phyloP scores from a whole-genome alignment of 225 moss, liverwort and hornwort genomes.

The Neckera pumila region DNA sequence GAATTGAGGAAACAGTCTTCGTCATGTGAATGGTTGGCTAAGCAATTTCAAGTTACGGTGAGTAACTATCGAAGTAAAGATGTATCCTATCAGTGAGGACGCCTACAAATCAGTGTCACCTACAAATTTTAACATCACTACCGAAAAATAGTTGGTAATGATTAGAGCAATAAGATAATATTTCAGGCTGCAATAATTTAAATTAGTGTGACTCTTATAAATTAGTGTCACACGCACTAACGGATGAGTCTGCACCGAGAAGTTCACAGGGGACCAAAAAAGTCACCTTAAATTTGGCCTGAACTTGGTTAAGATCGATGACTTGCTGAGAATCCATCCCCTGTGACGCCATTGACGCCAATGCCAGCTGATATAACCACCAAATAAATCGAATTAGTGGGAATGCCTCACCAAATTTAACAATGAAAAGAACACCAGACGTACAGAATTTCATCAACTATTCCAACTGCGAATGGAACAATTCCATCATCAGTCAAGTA shows the following conservation, averaged over 20 bases:
- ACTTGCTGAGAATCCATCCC: constrained; percentile 34
- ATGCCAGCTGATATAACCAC: constrained; percentile 34
- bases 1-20: neutral
- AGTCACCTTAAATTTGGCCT: constrained; percentile 48
- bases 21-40: neutral
- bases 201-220: neutral
- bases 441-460: neutral
- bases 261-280: neutral
- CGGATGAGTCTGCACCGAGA: neutral
- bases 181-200: neutral
- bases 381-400: neutral
- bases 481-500: neutral
- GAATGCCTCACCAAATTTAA: neutral
- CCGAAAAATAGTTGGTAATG: neutral
- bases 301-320: constrained; percentile 17
- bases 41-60: neutral
- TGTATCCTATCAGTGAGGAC: too few species aligned
- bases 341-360: constrained; percentile 63
- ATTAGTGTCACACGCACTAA: neutral
- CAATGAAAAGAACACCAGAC: neutral
- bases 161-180: too few species aligned
- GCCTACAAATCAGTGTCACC: neutral
- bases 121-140: neutral
- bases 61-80: neutral
- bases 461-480: neutral